A percentile compares a stretch with the other conserved stretches of the same genome.
These are phyloP conservation scores for Hemileccinum rubropunctum DNA, from an alignment of 768 basidiomycete species.

Conservation along the genomic window DNA sequence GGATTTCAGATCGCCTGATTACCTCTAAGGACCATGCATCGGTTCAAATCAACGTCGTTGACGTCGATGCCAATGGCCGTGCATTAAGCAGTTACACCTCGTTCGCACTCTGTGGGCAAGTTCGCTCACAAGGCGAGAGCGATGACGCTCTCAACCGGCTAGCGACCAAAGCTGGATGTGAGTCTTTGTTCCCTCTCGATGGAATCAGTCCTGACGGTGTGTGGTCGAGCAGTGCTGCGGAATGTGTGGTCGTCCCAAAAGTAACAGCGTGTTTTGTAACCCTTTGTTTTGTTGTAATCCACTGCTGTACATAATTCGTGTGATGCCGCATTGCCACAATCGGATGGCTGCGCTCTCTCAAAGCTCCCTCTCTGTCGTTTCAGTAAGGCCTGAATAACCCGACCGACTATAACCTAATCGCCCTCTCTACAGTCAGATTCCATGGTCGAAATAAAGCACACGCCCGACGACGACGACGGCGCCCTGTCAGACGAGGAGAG, in stretches of 20 bases:
- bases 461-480: conserved; percentile 18
- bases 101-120: conserved; percentile 92
- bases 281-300: conserved; percentile 18
- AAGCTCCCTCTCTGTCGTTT: conserved; percentile 45
- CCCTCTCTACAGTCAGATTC: conserved; percentile 41
- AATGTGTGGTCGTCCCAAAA: conserved; percentile 97
- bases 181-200: conserved; percentile 36
- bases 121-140: conserved; percentile 92
- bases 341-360: conserved; percentile 31
- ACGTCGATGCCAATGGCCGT: conserved; percentile 88
- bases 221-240: conserved; percentile 69
- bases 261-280: conserved; percentile 40
- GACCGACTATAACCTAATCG: conserved; percentile 5
- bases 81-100: conserved; percentile 79
- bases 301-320: not conserved
- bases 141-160: conserved; percentile 97
- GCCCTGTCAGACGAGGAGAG: conserved; percentile 45
- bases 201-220: conserved; percentile 8
- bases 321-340: conserved; percentile 17
- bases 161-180: conserved; percentile 92
- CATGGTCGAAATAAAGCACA: conserved; percentile 75
- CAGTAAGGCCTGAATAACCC: conserved; percentile 35
- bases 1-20: conserved; percentile 83
- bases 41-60: conserved; percentile 92
- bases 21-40: conserved; percentile 99